These are phyloP conservation scores for Cercospora janseana DNA, from an alignment of 2,329 filamentous ascomycete genomes.

Conservation along the genomic window DNA sequence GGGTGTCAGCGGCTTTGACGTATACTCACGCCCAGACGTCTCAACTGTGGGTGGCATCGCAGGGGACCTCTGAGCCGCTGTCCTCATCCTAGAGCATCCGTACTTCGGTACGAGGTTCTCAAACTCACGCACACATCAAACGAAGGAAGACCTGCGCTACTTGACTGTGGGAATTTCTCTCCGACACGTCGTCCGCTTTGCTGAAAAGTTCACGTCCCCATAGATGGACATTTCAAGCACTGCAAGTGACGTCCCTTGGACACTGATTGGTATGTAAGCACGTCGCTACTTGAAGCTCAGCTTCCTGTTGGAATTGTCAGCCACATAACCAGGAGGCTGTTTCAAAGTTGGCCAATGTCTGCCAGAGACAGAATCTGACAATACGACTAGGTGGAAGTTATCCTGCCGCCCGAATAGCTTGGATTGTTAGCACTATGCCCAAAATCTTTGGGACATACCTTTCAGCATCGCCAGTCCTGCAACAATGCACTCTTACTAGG, in stretches of 20 bases:
- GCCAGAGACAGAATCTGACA: too few relatives aligned
- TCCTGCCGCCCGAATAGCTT: conserved; percentile 55
- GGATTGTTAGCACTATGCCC: conserved; percentile 52
- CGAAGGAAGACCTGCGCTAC: conserved; percentile 28
- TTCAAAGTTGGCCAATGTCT: too few relatives aligned
- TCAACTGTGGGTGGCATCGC: conserved; percentile 46
- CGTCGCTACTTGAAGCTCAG: background rate
- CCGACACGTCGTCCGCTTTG: conserved; percentile 47
- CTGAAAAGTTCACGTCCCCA: conserved; percentile 27
- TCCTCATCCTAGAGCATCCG: conserved; percentile 56
- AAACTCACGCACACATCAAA: conserved; percentile 34
- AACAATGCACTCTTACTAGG: conserved; percentile 1
- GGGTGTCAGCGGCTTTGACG: background rate
- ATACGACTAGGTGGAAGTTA: conserved; percentile 55
- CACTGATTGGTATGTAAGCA: conserved; percentile 41
- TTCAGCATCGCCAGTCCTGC: conserved; percentile 12
- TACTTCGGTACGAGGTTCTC: conserved; percentile 58
- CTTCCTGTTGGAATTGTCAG: too few relatives aligned
- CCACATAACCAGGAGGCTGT: too few relatives aligned
- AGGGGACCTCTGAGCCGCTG: conserved; percentile 53
- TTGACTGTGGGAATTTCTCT: conserved; percentile 56
- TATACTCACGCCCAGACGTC: background rate
- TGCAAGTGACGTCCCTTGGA: conserved; percentile 55
- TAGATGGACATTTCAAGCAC: conserved; percentile 46
- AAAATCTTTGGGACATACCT: conserved; percentile 62